Percentiles rank a stretch among this genome's conserved stretches.
phyloP scores from a whole-genome alignment of 768 basidiomycete species.

The Auriscalpium vulgare region DNA sequence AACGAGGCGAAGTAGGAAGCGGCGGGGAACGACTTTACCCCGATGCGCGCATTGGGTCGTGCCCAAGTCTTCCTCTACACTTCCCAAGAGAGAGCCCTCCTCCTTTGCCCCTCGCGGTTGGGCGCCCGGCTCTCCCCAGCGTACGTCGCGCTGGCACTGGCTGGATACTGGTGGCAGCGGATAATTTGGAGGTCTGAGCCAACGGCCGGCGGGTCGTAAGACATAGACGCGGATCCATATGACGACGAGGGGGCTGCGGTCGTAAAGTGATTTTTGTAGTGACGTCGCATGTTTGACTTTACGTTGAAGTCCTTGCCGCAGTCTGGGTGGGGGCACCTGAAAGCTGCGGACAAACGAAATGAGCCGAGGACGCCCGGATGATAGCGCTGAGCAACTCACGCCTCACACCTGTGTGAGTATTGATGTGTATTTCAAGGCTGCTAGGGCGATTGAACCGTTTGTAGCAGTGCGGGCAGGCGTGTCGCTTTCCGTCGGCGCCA shows the following conservation, averaged over 20 bases:
- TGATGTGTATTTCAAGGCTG: slow-evolving; percentile 56
- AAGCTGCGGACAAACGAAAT: slow-evolving; percentile 38
- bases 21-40: not conserved
- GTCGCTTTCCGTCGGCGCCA: slow-evolving; percentile 19
- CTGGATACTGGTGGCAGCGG: slow-evolving; percentile 10
- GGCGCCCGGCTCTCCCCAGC: not conserved
- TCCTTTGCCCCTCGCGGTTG: not conserved
- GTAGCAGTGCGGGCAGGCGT: slow-evolving; percentile 37
- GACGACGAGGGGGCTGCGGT: slow-evolving; percentile 5
- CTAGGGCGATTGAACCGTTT: slow-evolving; percentile 67
- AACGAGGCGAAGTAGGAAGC: not conserved
- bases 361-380: not conserved
- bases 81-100: not conserved
- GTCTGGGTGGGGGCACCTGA: slow-evolving; percentile 64
- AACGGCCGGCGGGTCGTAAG: not conserved
- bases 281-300: slow-evolving; percentile 79
- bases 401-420: slow-evolving; percentile 62
- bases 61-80: not conserved
- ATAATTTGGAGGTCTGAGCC: slow-evolving; percentile 12
- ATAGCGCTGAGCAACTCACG: slow-evolving; percentile 34
- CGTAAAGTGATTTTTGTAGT: slow-evolving; percentile 56
- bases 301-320: slow-evolving; percentile 78
- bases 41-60: not conserved
- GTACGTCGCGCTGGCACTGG: slow-evolving; percentile 1
- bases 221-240: not conserved